Conservation (phyloP, 805 yeast species). For the Naumovozyma castellii region DNA sequence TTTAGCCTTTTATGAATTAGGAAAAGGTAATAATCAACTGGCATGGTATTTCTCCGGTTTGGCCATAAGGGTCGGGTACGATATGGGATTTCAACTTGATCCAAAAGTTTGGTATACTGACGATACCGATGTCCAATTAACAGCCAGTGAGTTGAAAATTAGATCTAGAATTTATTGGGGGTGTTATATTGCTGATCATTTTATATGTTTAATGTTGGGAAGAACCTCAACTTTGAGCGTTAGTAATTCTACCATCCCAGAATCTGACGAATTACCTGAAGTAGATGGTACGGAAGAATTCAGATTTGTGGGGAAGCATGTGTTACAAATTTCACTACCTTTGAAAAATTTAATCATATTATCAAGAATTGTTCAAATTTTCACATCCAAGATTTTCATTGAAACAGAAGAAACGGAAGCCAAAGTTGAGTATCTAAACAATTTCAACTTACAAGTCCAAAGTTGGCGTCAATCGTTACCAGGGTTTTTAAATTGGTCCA, state of each 20-base stretch:
- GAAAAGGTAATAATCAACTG: constrained; percentile 46
- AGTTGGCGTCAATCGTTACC: constrained; percentile 46
- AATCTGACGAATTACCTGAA: constrained; percentile 50
- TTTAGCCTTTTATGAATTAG: constrained; percentile 52
- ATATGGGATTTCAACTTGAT: constrained; percentile 52
- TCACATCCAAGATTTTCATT: constrained; percentile 28
- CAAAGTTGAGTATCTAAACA: constrained; percentile 30
- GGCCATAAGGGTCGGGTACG: constrained; percentile 57
- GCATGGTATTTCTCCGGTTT: constrained; percentile 59
- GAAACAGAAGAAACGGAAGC: constrained; percentile 27
- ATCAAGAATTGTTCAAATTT: constrained; percentile 32
- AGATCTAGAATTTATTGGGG: constrained; percentile 61
- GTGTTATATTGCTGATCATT: constrained; percentile 53
- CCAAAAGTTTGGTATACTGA: constrained; percentile 49
- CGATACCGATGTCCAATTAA: constrained; percentile 28
- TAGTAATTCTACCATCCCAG: constrained; percentile 51
- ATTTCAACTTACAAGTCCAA: constrained; percentile 42
- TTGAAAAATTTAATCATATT: constrained; percentile 37
- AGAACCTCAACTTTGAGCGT: constrained; percentile 47
- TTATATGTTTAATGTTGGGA: constrained; percentile 50
- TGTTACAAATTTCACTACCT: constrained; percentile 27
- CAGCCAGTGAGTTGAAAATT: constrained; percentile 45
- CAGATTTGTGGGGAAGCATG: constrained; percentile 31
- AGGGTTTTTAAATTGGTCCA: constrained; percentile 41
- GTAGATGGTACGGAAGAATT: constrained; percentile 55